Evolutionary conservation across 2,329 filamentous ascomycete species (phyloP).

Genomic region (Graphilbum fragrans): DNA sequence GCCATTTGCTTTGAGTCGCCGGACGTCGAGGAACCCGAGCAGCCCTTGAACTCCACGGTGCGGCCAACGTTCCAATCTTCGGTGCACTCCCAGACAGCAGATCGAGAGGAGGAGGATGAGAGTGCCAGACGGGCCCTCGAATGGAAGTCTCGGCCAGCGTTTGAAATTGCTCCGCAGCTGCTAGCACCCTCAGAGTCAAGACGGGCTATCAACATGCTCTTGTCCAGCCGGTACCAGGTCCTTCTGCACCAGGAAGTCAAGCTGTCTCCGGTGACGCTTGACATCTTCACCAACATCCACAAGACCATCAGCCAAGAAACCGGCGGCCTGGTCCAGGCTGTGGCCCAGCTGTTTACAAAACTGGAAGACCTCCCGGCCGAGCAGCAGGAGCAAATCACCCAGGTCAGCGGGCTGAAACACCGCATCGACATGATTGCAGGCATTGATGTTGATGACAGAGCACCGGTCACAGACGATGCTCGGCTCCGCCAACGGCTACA

Average conservation of each 20-base stretch:
- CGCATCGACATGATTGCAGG: slow-evolving; percentile 56
- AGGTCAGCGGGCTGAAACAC: slow-evolving; percentile 51
- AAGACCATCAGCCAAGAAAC: slow-evolving; percentile 60
- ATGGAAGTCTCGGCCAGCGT: slow-evolving; percentile 32
- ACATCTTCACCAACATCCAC: slow-evolving; percentile 61
- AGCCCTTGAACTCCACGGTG: slow-evolving; percentile 15
- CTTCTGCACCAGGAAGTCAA: slow-evolving; percentile 55
- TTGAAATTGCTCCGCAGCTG: slow-evolving; percentile 11
- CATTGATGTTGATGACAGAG: slow-evolving; percentile 26
- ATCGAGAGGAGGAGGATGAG: slow-evolving; percentile 13
- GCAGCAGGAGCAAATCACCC: slow-evolving; percentile 53
- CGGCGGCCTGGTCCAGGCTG: slow-evolving; percentile 53
- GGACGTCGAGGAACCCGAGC: slow-evolving; percentile 6
- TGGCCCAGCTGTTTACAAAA: slow-evolving; percentile 60
- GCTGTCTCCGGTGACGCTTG: slow-evolving; percentile 57
- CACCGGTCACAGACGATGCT: slow-evolving; percentile 29
- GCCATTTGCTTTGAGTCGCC: slow-evolving; percentile 48
- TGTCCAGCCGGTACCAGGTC: slow-evolving; percentile 46
- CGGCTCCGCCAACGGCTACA: slow-evolving; percentile 48
- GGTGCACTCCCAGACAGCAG: not conserved
- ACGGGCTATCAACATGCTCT: slow-evolving; percentile 29
- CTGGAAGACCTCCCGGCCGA: slow-evolving; percentile 58
- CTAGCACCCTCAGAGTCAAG: slow-evolving; percentile 25
- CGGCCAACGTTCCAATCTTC: slow-evolving; percentile 26
- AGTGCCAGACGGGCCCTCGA: slow-evolving; percentile 35